Evolutionary conservation across 768 basidiomycete genomes (phyloP), one percentile per base, ranked within the genome.

Genomic region (Suillus cothurnatus): DNA sequence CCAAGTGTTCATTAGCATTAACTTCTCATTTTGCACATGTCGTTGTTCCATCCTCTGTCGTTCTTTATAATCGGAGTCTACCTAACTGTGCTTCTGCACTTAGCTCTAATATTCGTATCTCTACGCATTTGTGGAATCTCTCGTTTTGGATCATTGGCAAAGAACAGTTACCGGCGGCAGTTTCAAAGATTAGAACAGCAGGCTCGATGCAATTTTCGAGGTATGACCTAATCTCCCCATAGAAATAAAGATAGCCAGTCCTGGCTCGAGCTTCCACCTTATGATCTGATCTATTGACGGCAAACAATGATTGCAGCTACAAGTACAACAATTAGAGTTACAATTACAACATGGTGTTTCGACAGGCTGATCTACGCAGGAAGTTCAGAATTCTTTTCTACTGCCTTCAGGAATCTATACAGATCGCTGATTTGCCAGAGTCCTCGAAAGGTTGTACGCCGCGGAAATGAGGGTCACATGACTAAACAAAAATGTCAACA

Each of bases 381-480:
- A 55, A 28, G 53, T 32, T 14, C 2, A 11, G 31, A 62, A 6
- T 55, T 52, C 21, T 55, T 50, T 59, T 34, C 31, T 17, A 17
- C 36, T 41, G 4, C 55, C 9, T n/a, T 55, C 14, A 23, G 12
- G 36, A 9, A 9, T 26, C 28, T 59, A 59, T 6, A 6, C 15
- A 19, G 58, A 62, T 62, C 56, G 31, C 6, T 57, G 31, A 32
- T 38, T 39, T 60, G 63, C 67, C 65, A 76, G 62, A 6, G 91
- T 93, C 71, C 90, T 85, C 45, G 92, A 93, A 12, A 94, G 81
- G 73, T 94, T 91, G 74, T 92, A 92, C 11, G 92, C 92, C 1
- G 92, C 91, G 1, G 92, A 93, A 61, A 94, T 94, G 61, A 94
- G 79, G 0, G 92, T 94, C 68, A 94, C 92, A 65, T 94, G 92